Base-by-base conservation (phyloP, 1,284 basidiomycete genomes). In the Farysia itapuensis region DNA sequence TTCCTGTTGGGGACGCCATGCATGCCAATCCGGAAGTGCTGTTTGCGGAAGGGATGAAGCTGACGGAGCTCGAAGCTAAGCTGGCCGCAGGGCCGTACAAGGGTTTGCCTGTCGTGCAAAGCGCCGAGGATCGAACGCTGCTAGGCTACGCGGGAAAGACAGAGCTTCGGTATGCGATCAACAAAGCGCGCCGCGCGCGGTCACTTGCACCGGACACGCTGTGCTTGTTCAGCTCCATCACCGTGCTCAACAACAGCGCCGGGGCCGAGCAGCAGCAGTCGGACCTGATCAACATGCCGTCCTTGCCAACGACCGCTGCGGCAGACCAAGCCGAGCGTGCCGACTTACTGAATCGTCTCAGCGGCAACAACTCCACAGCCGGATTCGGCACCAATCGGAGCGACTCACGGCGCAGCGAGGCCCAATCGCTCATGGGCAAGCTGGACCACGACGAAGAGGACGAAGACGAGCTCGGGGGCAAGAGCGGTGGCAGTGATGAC, bases 1-100 rank as follows among this genome's bases (percentile, higher is more conserved):
- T 92, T 34, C 84, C 75, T 88, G 94, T 97, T 12, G 87, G 88
- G 0, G 82, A 86, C 49, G 89, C 94, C 21, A 96, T 98, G 93
- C 84, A 85, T 61, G 84, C 81, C 45, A 86, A 90, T 46, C 75
- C 97, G 7, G 80, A 86, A 35, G 84, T 85, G 1, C 79, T 98
- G 38, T 82, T 83, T 19, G 85, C 86, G 13, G 81, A 82, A 11
- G 92, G 91, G 3, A 84, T 92, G 82, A 81, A 81, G 29, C 82
- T 96, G 12, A 79, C 78, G 25, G 86, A 90, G 60, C 81, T 98
- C 21, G 88, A 76, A 41, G 18, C 24, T 3, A 60, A 44, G 35
- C 33, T 76, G 16, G 39, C 40, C 9, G 32, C 46, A 5, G 72
- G 59, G 26, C 46, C 83, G 39, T 90, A 89, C 59, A 90, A 93